Base-by-base conservation (phyloP, 148 eudicot genomes). In the Cornus kousa region DNA sequence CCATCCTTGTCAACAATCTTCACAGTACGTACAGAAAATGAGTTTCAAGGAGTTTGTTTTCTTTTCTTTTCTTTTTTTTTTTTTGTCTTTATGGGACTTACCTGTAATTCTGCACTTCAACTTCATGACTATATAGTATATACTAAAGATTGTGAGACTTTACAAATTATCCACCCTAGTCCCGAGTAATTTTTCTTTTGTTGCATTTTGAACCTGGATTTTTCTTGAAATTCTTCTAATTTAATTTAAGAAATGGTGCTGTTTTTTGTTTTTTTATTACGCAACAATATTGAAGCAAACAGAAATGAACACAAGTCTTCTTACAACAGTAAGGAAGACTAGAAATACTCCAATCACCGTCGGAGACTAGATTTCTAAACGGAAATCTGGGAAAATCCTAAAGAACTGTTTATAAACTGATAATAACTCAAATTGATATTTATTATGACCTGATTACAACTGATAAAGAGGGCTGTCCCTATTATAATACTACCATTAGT, bases 1-100 rank as follows among this genome's bases (percentile, higher is more conserved):
- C 97, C 69, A 87, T 93, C 79, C 94, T 96, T 73, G 87, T 86
- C 73, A 96, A 94, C 82, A 96, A 96, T 87, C 90, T 92, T 75
- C 98, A 93, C 86, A 88, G 99, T 96, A 89, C 23, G 97, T 89
- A 64, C 69, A 22, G 19, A 23, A 57, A 28, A 37, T 48, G n/a
- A 80, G 43, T 70, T 77, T 50, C 9, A 1, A 33, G 4, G 70
- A 67, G 11, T 68, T 71, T 68, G 60, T 69, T 48, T 31, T 77
- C n/a, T 48, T 31, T 77, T 14, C 35, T 7, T 37, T 67, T 73
- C 3, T 17, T 74, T 28, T 53, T 32, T 16, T 70, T 75, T 23
- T 17, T 7, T 76, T 22, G 62, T 73, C 35, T 22, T 22, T 66
- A 46, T 20, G 43, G 64, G 48, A 28, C 68, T 62, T 74, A 7